Evolutionary conservation across 805 yeast species (phyloP), one percentile per base, ranked within the genome.

Genomic region (Henningerozyma blattae): DNA sequence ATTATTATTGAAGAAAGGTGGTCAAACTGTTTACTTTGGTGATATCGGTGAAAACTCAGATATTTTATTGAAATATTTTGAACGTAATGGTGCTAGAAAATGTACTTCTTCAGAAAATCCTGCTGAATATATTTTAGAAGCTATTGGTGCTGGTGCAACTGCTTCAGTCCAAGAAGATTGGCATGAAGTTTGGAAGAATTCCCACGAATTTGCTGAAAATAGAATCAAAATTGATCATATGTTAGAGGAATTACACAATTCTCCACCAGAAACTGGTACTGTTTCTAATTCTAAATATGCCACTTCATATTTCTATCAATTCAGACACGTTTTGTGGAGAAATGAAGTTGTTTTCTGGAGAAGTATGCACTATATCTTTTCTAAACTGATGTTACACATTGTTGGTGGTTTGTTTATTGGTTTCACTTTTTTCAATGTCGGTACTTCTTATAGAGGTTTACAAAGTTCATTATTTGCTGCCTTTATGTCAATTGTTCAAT

Each of bases 351-450:
- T 59, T 36, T 62, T 64, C 40, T 76, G 76, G 75, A 65, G 87
- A 51, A 65, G 75, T 39, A 72, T 77, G n/a, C 52, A 59, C 27
- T 77, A 78, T 51, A 59, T 77, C 38, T 65, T 68, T 59, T 64
- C 85, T 28, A 80, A 78, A 57, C 33, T 74, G 19, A 61, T 64
- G 50, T 55, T 73, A 43, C 59, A 61, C 41, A 50, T 65, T 24
- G 50, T 68, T 14, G 64, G 75, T 30, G 73, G 83, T 27, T 48
- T 81, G 14, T 75, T 77, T 50, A 69, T 76, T 41, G 93, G 94
- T 28, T 82, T 82, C 54, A 64, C 78, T 1, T 82, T 75, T 58
- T 76, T 66, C 61, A 66, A 76, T 44, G 68, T 76, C 28, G 70
- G 67, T 35, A 59, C 62, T 26, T 51, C 71, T 24, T 45, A 67